These are phyloP conservation scores for Cladosporium sp. DNA, from an alignment of 2,329 filamentous ascomycete genomes.

Conservation along the genomic window DNA sequence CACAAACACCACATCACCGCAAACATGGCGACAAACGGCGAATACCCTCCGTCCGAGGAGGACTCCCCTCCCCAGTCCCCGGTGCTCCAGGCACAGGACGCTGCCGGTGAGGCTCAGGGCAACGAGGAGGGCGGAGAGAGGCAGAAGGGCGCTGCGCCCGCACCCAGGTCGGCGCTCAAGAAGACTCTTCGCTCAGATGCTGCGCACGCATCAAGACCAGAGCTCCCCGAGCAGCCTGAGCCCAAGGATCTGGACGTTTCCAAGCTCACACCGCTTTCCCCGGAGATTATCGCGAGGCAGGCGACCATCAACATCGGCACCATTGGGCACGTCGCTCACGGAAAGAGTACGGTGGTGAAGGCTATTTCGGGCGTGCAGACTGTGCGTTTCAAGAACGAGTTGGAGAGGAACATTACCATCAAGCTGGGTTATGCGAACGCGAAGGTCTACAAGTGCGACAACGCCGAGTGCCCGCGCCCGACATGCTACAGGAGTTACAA, in stretches of 20 bases:
- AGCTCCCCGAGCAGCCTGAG: conserved; percentile 84
- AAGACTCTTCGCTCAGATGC: conserved; percentile 56
- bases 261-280: conserved; percentile 74
- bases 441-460: conserved; percentile 99
- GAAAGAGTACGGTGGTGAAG: conserved; percentile 98
- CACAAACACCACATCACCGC: conserved; percentile 19
- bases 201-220: conserved; percentile 54
- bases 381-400: conserved; percentile 98
- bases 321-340: conserved; percentile 97
- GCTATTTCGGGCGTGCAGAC: conserved; percentile 98
- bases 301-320: conserved; percentile 99
- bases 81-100: conserved; percentile 48
- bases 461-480: conserved; percentile 79
- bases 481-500: conserved; percentile 96
- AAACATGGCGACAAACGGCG: conserved; percentile 52
- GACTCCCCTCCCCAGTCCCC: conserved; percentile 50
- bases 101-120: conserved; percentile 63
- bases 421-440: conserved; percentile 99
- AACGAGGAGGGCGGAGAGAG: conserved; percentile 59
- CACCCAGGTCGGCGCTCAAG: conserved; percentile 78
- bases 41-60: conserved; percentile 44
- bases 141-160: conserved; percentile 54
- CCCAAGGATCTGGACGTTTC: conserved; percentile 80
- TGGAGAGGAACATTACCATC: conserved; percentile 99
- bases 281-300: conserved; percentile 95